Conservation (phyloP, 768 basidiomycete genomes). For the Naematelia encephala region DNA sequence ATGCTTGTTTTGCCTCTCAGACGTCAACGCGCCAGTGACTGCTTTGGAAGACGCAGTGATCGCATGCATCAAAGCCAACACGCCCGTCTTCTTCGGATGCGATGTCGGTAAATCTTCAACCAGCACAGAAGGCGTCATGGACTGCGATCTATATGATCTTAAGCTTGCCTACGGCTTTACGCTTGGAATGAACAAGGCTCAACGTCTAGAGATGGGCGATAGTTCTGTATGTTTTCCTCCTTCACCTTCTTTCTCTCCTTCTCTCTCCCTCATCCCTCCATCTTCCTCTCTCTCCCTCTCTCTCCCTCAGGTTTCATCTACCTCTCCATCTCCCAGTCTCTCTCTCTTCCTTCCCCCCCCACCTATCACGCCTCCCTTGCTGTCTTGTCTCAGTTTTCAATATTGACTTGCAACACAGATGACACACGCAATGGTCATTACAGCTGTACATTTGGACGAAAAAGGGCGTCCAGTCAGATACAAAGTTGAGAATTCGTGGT, state of each 20-base stretch:
- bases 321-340: too few relatives aligned
- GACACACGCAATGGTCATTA: conserved; percentile 89
- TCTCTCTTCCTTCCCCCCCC: too few relatives aligned
- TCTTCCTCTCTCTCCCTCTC: too few relatives aligned
- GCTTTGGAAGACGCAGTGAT: conserved; percentile 79
- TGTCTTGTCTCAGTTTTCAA: too few relatives aligned
- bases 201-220: conserved; percentile 76
- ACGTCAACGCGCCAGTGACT: conserved; percentile 82
- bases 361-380: too few relatives aligned
- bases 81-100: conserved; percentile 92
- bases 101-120: conserved; percentile 88
- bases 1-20: conserved; percentile 52
- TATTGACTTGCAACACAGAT: conserved; percentile 53
- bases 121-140: conserved; percentile 73
- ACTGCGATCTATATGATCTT: conserved; percentile 74
- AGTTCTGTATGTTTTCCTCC: conserved; percentile 54
- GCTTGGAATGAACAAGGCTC: conserved; percentile 75
- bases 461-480: conserved; percentile 76
- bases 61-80: conserved; percentile 78
- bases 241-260: too few relatives aligned
- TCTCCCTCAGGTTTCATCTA: too few relatives aligned
- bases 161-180: conserved; percentile 82
- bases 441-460: conserved; percentile 79
- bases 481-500: conserved; percentile 98
- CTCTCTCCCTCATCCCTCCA: too few relatives aligned